Base-by-base conservation (phyloP, 805 yeast genomes). In the Metschnikowia sp. region DNA sequence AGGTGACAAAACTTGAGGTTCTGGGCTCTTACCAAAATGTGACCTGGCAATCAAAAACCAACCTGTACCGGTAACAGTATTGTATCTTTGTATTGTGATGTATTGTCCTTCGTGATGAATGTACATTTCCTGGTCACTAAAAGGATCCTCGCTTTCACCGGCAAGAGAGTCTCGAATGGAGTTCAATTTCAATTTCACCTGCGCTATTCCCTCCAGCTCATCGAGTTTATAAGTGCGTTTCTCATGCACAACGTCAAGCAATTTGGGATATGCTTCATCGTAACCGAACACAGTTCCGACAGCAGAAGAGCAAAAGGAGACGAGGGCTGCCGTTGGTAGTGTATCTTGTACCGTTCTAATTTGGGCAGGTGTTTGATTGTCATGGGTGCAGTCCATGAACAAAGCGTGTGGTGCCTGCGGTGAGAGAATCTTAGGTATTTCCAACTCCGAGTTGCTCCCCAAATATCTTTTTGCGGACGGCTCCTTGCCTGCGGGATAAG, bases 381-480 rank as follows among this genome's bases (percentile, higher is more conserved):
- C 99, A 64, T 92, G 99, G 2, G 98, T 91, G 60, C 97, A 92
- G 62, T 94, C 98, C 97, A 94, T 92, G 57, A 92, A 86, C 57
- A 94, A 72, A 0, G 98, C 97, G 68, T 90, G 97, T 4, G 96
- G 95, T n/a, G 84, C 81, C 38, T 83, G 79, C 4, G 84, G 75
- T 1, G 82, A 74, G 40, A 92, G 73, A 9, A 80, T 72, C 54
- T 76, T 76, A 2, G 95, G 92, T 41, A 87, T 76, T 50, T 81
- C 82, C 51, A 86, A 69, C 61, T 86, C 90, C 6, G 90, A 80
- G 22, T 70, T 73, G 32, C 75, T 64, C 36, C 60, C 66, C 9
- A 62, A 57, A 47, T 59, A 62, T 44, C 56, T 48, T 39, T 58
- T 39, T 4, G 55, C 40, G 4, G 47, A 19, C 0, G 78, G 74